Conservation (phyloP, 228 moss, liverwort and hornwort genomes). For the Sphagnum fallax region DNA sequence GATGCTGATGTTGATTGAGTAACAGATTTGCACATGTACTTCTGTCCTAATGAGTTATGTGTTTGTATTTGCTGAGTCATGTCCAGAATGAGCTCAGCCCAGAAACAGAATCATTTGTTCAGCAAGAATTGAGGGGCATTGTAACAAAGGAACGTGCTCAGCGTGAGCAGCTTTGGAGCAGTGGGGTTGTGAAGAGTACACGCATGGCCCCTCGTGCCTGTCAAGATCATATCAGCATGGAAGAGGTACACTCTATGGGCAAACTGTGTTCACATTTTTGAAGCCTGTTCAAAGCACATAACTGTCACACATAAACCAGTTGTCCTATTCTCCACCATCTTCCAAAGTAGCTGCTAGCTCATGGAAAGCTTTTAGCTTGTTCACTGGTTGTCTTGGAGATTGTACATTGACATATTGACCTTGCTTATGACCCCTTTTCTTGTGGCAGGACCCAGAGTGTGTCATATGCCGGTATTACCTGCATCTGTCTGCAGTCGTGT, state of each 20-base stretch:
- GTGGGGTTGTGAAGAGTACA: slow-evolving; percentile 76
- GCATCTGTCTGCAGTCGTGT: slow-evolving; percentile 91
- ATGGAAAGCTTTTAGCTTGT: too few relatives aligned
- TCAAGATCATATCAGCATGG: slow-evolving; percentile 73
- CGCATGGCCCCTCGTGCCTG: slow-evolving; percentile 62
- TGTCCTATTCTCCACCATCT: too few relatives aligned
- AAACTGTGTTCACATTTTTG: too few relatives aligned
- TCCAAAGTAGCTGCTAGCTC: too few relatives aligned
- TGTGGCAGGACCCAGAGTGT: slow-evolving; percentile 79
- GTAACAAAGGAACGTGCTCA: slow-evolving; percentile 67
- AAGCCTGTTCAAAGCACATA: too few relatives aligned
- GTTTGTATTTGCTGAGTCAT: neutral
- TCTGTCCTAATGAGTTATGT: too few relatives aligned
- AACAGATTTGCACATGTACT: too few relatives aligned
- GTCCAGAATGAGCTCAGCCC: slow-evolving; percentile 63
- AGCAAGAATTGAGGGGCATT: slow-evolving; percentile 58
- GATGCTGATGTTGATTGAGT: too few relatives aligned
- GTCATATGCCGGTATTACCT: slow-evolving; percentile 94
- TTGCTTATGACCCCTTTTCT: neutral
- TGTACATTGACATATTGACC: too few relatives aligned
- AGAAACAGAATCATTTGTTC: slow-evolving; percentile 52
- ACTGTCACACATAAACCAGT: too few relatives aligned
- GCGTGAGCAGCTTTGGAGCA: slow-evolving; percentile 79
- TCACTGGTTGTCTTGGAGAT: neutral
- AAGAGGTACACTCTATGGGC: slow-evolving; percentile 45